phyloP scores from a whole-genome alignment of 2,329 filamentous ascomycete species.

The Didymella pinodella region DNA sequence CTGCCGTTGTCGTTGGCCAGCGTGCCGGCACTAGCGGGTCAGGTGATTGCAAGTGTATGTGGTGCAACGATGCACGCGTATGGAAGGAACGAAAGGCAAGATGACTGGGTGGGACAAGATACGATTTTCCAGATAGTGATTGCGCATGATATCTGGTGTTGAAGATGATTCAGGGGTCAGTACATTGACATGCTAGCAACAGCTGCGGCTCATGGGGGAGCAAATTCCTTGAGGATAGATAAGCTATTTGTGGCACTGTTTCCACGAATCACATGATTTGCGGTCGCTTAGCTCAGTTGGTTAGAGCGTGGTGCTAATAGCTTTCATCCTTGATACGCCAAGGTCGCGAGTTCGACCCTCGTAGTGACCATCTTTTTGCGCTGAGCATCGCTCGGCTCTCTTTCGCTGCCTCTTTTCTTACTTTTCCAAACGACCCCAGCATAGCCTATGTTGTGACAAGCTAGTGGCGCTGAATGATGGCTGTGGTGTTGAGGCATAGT shows the following conservation, averaged over 20 bases:
- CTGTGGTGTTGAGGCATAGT: too few relatives aligned
- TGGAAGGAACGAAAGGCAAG: slow-evolving; percentile 5
- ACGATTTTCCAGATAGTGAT: neutral
- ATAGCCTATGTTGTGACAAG: too few relatives aligned
- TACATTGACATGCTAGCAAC: too few relatives aligned
- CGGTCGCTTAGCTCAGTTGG: slow-evolving; percentile 28
- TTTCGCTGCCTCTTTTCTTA: neutral
- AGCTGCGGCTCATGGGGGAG: too few relatives aligned
- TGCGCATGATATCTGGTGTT: neutral
- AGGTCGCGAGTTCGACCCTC: slow-evolving; percentile 29
- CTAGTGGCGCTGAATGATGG: too few relatives aligned
- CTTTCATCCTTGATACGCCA: slow-evolving; percentile 24
- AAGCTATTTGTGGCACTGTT: too few relatives aligned
- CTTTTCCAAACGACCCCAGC: neutral
- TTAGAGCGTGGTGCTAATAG: slow-evolving; percentile 30
- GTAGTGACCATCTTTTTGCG: slow-evolving; percentile 23
- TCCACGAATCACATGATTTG: too few relatives aligned
- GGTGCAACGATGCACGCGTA: slow-evolving; percentile 18
- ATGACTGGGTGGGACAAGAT: neutral
- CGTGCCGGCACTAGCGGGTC: slow-evolving; percentile 22
- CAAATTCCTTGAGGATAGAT: too few relatives aligned
- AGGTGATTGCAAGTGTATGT: slow-evolving; percentile 23
- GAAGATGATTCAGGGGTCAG: neutral
- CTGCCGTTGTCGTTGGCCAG: slow-evolving; percentile 20
- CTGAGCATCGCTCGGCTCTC: too few relatives aligned